Evolutionary conservation across 1,284 basidiomycete genomes (phyloP).

Genomic region (Ustilago nuda): DNA sequence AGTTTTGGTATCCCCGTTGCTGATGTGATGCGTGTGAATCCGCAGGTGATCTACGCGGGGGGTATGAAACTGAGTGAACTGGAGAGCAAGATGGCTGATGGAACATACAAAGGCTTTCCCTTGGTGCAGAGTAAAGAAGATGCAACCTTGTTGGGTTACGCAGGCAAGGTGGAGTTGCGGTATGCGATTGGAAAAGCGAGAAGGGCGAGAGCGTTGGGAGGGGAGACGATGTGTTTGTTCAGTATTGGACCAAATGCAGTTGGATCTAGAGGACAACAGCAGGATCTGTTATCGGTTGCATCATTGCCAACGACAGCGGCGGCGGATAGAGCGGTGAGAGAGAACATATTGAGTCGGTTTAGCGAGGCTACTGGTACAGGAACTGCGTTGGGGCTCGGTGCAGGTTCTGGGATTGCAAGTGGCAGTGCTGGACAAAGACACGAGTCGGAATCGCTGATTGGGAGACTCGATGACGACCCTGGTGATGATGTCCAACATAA

Average conservation of each 20-base stretch:
- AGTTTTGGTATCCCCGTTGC: conserved; percentile 89
- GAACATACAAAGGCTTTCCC: conserved; percentile 87
- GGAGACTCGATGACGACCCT: conserved; percentile 18
- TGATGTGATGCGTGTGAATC: conserved; percentile 84
- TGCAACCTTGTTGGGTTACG: conserved; percentile 83
- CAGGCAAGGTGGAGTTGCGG: conserved; percentile 84
- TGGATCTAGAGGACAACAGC: conserved; percentile 12
- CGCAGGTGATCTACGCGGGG: conserved; percentile 79
- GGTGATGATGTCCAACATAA: conserved; percentile 26
- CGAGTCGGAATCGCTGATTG: conserved; percentile 45
- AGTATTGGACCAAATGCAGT: conserved; percentile 35
- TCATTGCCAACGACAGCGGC: conserved; percentile 39
- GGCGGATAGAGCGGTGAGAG: conserved; percentile 33
- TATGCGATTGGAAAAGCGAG: conserved; percentile 80
- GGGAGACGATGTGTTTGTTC: conserved; percentile 59
- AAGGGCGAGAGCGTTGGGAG: conserved; percentile 36
- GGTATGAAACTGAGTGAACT: conserved; percentile 83
- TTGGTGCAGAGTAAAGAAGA: conserved; percentile 75
- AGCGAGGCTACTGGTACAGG: conserved; percentile 22
- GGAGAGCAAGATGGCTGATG: conserved; percentile 66
- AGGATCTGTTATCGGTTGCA: conserved; percentile 34
- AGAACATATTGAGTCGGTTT: conserved; percentile 40
- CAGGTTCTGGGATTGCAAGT: conserved; percentile 3
- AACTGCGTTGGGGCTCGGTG: conserved; percentile 18
- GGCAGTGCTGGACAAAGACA: conserved; percentile 13